Percentiles rank a stretch among this genome's conserved stretches.
These are phyloP conservation scores for Pythium brachiatum DNA, from an alignment of 352 stramenopile species.

Conservation along the genomic window DNA sequence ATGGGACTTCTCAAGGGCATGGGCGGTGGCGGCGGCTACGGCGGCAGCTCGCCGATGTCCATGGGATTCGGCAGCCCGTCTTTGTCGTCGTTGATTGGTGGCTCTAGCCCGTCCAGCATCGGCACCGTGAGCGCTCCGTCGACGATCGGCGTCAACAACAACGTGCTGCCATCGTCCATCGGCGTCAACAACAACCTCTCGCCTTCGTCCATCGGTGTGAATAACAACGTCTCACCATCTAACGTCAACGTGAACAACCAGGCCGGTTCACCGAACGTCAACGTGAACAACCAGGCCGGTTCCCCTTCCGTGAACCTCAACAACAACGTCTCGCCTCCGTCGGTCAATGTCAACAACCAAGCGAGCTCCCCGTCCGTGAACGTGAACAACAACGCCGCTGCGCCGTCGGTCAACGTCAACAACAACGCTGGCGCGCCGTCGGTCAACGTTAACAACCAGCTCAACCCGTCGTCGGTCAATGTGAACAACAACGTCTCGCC, in stretches of 20 bases:
- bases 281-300: constrained; percentile 9
- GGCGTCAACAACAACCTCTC: constrained; percentile 10
- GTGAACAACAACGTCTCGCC: not conserved
- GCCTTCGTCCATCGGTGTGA: not conserved
- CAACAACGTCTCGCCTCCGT: constrained; percentile 4
- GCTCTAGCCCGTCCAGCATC: not conserved
- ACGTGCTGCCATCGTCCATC: not conserved
- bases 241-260: constrained; percentile 10
- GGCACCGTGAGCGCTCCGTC: not conserved
- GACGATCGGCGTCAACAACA: constrained; percentile 5
- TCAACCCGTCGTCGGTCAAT: no score
- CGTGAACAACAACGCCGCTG: constrained; percentile 6
- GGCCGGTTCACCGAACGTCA: not conserved
- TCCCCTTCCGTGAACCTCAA: constrained; percentile 10
- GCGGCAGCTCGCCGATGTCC: constrained; percentile 1
- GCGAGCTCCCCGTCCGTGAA: not conserved
- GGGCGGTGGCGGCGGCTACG: not conserved
- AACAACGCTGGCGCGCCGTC: not conserved
- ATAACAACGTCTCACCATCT: not conserved
- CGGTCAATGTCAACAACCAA: constrained; percentile 11
- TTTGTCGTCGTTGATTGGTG: not conserved
- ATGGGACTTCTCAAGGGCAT: not conserved
- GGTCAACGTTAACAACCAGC: no score
- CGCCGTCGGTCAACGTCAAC: constrained; percentile 11
- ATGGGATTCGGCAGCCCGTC: not conserved